Percentiles rank a stretch among this genome's conserved stretches.
phyloP scores from a whole-genome alignment of 352 stramenopile species.

The Poterioochromonas sp. region DNA sequence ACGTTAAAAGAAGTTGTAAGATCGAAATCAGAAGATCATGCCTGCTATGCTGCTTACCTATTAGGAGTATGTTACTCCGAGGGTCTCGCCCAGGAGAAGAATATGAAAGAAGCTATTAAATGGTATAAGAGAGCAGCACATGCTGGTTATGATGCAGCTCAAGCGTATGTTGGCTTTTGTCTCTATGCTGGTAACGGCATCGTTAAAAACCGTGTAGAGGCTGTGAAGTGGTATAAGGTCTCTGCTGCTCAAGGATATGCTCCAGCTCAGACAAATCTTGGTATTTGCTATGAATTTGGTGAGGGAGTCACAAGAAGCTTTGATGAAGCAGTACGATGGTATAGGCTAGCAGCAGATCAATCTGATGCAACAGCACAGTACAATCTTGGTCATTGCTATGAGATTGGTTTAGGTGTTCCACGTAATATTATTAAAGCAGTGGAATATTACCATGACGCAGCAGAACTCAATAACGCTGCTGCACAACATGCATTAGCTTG shows the following conservation, averaged over 20 bases:
- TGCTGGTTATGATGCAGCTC: neutral
- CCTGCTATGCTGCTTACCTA: too few relatives aligned
- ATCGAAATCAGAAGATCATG: too few relatives aligned
- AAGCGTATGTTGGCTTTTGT: neutral
- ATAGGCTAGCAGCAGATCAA: neutral
- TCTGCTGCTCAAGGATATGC: slow-evolving; percentile 5
- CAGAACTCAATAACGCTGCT: neutral
- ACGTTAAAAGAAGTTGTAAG: too few relatives aligned
- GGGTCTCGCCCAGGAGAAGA: too few relatives aligned
- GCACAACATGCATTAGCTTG: neutral
- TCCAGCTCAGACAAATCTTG: neutral
- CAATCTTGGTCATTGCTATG: slow-evolving; percentile 2
- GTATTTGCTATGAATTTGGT: neutral
- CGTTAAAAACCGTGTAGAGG: neutral
- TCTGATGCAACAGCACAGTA: neutral
- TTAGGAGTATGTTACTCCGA: too few relatives aligned
- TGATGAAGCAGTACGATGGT: neutral
- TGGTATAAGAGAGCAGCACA: neutral
- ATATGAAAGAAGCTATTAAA: neutral
- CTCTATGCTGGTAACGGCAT: neutral
- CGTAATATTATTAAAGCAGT: neutral
- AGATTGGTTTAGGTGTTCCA: neutral
- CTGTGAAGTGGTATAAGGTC: neutral
- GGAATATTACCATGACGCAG: neutral
- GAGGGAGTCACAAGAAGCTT: neutral